Percentiles rank a stretch among this genome's conserved stretches.
phyloP scores from a whole-genome alignment of 805 yeast genomes.

The Kodamaea lidongshanica region DNA sequence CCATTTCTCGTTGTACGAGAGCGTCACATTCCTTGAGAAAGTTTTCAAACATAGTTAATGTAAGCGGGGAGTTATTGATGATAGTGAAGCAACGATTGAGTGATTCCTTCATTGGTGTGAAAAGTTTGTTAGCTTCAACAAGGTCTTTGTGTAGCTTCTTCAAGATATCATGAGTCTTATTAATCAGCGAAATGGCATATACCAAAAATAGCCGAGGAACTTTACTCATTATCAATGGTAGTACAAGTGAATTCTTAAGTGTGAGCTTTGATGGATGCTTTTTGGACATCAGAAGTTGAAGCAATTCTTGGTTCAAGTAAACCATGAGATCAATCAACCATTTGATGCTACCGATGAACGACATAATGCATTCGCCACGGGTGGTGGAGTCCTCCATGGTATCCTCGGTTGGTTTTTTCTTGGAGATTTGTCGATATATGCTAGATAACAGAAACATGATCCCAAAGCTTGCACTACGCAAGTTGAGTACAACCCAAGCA shows the following conservation, averaged over 20 bases:
- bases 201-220: constrained; percentile 63
- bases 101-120: constrained; percentile 48
- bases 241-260: constrained; percentile 37
- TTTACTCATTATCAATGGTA: constrained; percentile 59
- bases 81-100: constrained; percentile 45
- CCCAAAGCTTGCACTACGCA: constrained; percentile 67
- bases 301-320: constrained; percentile 64
- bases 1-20: constrained; percentile 25
- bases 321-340: constrained; percentile 83
- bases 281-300: constrained; percentile 36
- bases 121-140: constrained; percentile 33
- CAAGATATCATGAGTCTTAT: constrained; percentile 51
- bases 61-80: constrained; percentile 47
- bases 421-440: constrained; percentile 59
- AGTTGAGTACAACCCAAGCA: constrained; percentile 60
- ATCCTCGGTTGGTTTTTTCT: constrained; percentile 49
- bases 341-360: constrained; percentile 67
- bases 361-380: constrained; percentile 57
- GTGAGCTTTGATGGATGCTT: constrained; percentile 17
- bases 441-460: constrained; percentile 56
- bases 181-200: constrained; percentile 62
- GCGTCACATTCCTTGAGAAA: constrained; percentile 55
- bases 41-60: constrained; percentile 51
- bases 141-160: constrained; percentile 52
- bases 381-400: constrained; percentile 47